Conservation (phyloP, 2,329 filamentous ascomycete species). For the Aspergillus brasiliensis region DNA sequence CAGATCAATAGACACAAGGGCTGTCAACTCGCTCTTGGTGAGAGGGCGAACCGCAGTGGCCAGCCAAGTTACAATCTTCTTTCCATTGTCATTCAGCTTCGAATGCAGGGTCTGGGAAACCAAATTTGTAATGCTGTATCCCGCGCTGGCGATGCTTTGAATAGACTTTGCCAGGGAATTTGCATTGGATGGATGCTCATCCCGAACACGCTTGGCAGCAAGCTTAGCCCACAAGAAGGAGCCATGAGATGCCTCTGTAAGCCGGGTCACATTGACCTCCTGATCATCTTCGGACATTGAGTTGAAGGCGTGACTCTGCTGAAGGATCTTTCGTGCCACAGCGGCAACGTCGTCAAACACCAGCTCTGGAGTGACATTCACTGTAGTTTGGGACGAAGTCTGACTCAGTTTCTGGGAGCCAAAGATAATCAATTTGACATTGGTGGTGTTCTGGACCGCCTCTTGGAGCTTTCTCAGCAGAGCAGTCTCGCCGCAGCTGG, state of each 20-base stretch:
- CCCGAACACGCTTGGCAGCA: conserved; percentile 32
- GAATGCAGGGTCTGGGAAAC: conserved; percentile 29
- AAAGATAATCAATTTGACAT: conserved; percentile 34
- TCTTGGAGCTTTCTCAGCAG: conserved; percentile 31
- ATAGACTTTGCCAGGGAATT: conserved; percentile 33
- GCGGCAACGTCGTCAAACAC: conserved; percentile 39
- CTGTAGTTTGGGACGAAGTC: conserved; percentile 13
- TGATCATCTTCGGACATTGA: conserved; percentile 33
- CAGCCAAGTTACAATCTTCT: conserved; percentile 40
- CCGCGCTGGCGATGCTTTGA: conserved; percentile 27
- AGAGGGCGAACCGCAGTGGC: conserved; percentile 40
- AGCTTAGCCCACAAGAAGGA: conserved; percentile 47
- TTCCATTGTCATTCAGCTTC: conserved; percentile 32
- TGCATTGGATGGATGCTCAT: conserved; percentile 22
- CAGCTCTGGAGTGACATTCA: conserved; percentile 34
- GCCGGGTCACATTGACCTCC: conserved; percentile 34
- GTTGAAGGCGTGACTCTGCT: conserved; percentile 25
- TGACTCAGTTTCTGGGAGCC: conserved; percentile 24
- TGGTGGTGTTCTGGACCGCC: conserved; percentile 23
- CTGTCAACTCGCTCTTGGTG: conserved; percentile 31
- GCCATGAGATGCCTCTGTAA: conserved; percentile 37
- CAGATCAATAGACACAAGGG: conserved; percentile 32
- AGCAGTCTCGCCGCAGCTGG: conserved; percentile 30
- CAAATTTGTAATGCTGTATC: conserved; percentile 34
- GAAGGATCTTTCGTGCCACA: conserved; percentile 33